Evolutionary conservation across 2,329 filamentous ascomycete species (phyloP), one percentile per base, ranked within the genome.

Genomic region (Waltergamsia citrina): DNA sequence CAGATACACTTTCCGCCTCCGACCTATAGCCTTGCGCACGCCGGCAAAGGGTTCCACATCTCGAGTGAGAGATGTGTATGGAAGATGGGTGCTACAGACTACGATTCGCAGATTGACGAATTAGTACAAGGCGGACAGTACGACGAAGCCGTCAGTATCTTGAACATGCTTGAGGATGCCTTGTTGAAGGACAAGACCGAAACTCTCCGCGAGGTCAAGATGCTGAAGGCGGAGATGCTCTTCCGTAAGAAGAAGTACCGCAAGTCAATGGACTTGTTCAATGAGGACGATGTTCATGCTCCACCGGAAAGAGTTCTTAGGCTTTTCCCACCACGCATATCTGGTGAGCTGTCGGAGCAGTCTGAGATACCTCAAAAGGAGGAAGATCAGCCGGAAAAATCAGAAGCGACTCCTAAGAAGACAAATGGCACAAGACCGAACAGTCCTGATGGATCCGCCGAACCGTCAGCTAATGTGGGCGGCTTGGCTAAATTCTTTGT

Each of bases 21-120:
- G 0, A 94, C 86, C 15, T 82, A 90, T 42, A 94, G 90, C 50
- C 66, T 98, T n/a, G 85, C 90, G 0, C 92, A 98, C 59, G 88
- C 87, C 1, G 92, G 85, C 4, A 98, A 98, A 54, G 90, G 88
- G 0, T 98, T 98, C 47, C 73, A 96, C 38, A 87, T 96, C 33
- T 81, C 82, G 15, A 95, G 90, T 51, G 92, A 96, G 36, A 73
- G 92, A 29, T 82, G 74, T 22, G 84, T 98, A 24, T 98, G 92
- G 92, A 82, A 92, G 46, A 96, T 98, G 92, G 85, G 80, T 42
- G 84, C 90, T 4, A 78, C 88, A 24, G 83, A 88, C 43, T 98
- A 98, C 51, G 85, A 94, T 53, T 78, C 79, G 3, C 92, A 98
- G 52, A 77, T 96, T 16, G 75, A 87, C 39, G 78, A 92, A 43